A percentile compares a stretch with the other conserved stretches of the same genome.
These are phyloP conservation scores for Kurtzmaniella quercitrusa DNA, from an alignment of 1,139 yeast species.

Conservation along the genomic window DNA sequence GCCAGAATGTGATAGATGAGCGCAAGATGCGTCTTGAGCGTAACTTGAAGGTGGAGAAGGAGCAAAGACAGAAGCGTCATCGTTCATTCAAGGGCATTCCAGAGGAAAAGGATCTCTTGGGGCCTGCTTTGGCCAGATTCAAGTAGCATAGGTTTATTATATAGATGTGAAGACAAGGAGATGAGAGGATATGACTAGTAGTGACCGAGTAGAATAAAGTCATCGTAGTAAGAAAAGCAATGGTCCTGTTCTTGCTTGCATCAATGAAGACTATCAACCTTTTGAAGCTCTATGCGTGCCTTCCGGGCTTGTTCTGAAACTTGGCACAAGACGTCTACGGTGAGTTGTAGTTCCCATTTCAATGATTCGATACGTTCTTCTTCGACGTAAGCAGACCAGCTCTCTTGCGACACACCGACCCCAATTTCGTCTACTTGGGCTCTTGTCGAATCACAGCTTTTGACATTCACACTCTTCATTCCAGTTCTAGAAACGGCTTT, in stretches of 20 bases:
- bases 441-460: too few relatives aligned
- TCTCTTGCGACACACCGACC: neutral
- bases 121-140: constrained; percentile 58
- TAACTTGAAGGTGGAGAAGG: constrained; percentile 71
- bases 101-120: constrained; percentile 49
- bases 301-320: constrained; percentile 2
- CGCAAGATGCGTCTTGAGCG: constrained; percentile 79
- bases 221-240: neutral
- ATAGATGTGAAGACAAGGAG: neutral
- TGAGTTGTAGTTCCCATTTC: constrained; percentile 20
- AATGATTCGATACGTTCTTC: constrained; percentile 17
- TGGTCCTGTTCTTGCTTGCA: too few relatives aligned
- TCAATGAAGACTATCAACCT: too few relatives aligned
- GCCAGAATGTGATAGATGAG: constrained; percentile 82
- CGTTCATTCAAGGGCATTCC: constrained; percentile 48
- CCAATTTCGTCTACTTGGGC: too few relatives aligned
- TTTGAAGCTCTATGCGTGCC: neutral
- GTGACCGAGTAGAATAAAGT: too few relatives aligned
- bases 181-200: neutral
- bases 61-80: constrained; percentile 54
- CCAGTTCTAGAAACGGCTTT: too few relatives aligned
- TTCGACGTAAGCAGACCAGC: constrained; percentile 6
- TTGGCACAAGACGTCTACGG: constrained; percentile 14
- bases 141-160: constrained; percentile 16
- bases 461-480: too few relatives aligned